A percentile compares a stretch with the other conserved stretches of the same genome.
Evolutionary conservation across 2,329 filamentous ascomycete genomes (phyloP).

Genomic region (Talaromyces sp.): DNA sequence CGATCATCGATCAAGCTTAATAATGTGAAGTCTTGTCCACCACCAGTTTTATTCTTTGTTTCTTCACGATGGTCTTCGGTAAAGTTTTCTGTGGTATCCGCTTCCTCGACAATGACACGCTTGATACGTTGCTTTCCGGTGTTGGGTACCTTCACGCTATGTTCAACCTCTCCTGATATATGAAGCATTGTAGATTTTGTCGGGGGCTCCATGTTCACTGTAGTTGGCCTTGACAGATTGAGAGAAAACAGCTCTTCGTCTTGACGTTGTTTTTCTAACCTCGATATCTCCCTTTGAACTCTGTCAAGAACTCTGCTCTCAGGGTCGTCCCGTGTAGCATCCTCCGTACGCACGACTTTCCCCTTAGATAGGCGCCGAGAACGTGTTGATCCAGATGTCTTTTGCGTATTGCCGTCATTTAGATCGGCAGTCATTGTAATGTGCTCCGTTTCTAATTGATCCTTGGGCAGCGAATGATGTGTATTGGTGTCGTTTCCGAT

Average conservation of each 20-base stretch:
- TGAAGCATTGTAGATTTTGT: not conserved
- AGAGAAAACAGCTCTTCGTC: slow-evolving; percentile 39
- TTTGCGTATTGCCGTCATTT: slow-evolving; percentile 31
- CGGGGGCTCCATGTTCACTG: slow-evolving; percentile 23
- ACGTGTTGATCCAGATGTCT: slow-evolving; percentile 28
- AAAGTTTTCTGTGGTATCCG: slow-evolving; percentile 29
- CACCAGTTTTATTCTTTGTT: slow-evolving; percentile 26
- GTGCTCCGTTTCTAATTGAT: slow-evolving; percentile 23
- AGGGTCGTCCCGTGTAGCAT: slow-evolving; percentile 22
- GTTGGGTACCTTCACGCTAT: slow-evolving; percentile 33
- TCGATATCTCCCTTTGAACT: slow-evolving; percentile 36
- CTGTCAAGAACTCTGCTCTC: slow-evolving; percentile 32
- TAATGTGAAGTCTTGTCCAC: slow-evolving; percentile 47
- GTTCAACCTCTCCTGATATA: slow-evolving; percentile 19
- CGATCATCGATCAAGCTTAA: slow-evolving; percentile 53
- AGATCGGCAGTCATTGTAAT: slow-evolving; percentile 26
- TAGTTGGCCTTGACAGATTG: slow-evolving; percentile 28
- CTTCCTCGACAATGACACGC: slow-evolving; percentile 35
- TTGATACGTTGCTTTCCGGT: slow-evolving; percentile 40
- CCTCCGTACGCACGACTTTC: slow-evolving; percentile 24
- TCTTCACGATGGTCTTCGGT: slow-evolving; percentile 27
- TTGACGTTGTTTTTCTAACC: slow-evolving; percentile 36
- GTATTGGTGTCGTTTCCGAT: slow-evolving; percentile 29
- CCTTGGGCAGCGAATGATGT: slow-evolving; percentile 11
- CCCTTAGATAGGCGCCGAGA: slow-evolving; percentile 22